phyloP scores from a whole-genome alignment of 179 eudicot genomes.

The Silene noctiflora region DNA sequence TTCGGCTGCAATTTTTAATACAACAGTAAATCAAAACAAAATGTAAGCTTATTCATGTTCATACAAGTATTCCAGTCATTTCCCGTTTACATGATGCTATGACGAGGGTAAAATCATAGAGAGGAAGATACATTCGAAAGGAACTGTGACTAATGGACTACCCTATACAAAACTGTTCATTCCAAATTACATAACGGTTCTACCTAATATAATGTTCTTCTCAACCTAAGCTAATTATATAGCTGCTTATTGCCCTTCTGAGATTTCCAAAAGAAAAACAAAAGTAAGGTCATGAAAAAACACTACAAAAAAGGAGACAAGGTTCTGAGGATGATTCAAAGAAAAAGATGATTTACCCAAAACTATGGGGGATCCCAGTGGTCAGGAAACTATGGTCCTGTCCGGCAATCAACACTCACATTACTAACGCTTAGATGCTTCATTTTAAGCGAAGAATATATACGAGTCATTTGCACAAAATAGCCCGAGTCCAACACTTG shows the following conservation, averaged over 20 bases:
- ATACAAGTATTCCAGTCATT: background rate
- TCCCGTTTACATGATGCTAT: background rate
- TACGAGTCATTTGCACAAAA: too few relatives aligned
- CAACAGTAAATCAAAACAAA: background rate
- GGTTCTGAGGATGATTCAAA: background rate
- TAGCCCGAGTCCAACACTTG: too few relatives aligned
- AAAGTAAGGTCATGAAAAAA: background rate
- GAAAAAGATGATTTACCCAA: background rate
- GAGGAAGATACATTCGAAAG: background rate
- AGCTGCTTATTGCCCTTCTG: conserved; percentile 12
- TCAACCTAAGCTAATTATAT: conserved; percentile 18
- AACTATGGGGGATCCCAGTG: too few relatives aligned
- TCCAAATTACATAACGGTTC: background rate
- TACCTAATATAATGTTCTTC: background rate
- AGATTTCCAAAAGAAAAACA: background rate
- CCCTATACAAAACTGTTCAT: background rate
- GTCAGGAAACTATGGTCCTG: too few relatives aligned
- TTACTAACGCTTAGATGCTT: too few relatives aligned
- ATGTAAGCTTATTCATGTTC: background rate
- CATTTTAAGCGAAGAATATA: too few relatives aligned
- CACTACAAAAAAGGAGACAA: background rate
- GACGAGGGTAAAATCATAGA: background rate
- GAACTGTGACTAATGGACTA: background rate
- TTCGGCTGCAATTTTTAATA: background rate
- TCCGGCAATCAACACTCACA: too few relatives aligned